phyloP scores from a whole-genome alignment of 2,329 filamentous ascomycete genomes.

The Cladosporium sp. region DNA sequence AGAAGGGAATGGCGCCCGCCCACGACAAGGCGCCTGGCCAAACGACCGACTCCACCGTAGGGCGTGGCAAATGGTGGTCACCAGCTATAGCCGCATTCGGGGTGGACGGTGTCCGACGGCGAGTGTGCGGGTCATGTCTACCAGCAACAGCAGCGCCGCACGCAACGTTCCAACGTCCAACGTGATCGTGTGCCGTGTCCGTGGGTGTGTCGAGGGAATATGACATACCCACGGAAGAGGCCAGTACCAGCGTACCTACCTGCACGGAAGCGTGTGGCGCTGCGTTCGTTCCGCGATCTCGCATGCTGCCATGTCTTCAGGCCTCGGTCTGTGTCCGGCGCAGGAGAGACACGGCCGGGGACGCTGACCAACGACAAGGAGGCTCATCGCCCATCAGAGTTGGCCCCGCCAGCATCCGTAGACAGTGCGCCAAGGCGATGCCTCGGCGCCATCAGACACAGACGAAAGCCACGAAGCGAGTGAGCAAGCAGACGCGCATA shows the following conservation, averaged over 20 bases:
- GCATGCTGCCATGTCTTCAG: slow-evolving; percentile 4
- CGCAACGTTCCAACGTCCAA: no score
- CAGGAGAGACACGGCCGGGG: slow-evolving; percentile 2
- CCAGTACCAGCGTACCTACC: background rate
- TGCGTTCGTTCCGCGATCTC: slow-evolving; percentile 5
- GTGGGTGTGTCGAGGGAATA: background rate
- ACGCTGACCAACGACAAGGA: slow-evolving; percentile 6
- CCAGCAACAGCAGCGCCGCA: background rate
- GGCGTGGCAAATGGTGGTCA: background rate
- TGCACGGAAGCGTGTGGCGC: background rate
- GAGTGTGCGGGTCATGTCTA: slow-evolving; percentile 5
- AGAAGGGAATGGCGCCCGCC: slow-evolving; percentile 11
- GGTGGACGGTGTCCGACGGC: background rate
- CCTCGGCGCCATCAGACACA: background rate
- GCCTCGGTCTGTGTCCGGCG: slow-evolving; percentile 7
- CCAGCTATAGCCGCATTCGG: background rate
- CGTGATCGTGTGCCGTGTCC: slow-evolving; percentile 7
- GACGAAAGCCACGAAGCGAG: background rate
- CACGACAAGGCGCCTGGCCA: slow-evolving; percentile 12
- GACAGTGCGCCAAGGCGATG: background rate
- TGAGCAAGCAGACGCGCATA: slow-evolving; percentile 3
- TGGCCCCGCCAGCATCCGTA: background rate
- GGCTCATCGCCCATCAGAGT: background rate
- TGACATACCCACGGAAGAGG: slow-evolving; percentile 4
- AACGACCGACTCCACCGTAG: slow-evolving; percentile 9